These are phyloP conservation scores for Trichoderma sp. DNA, from an alignment of 2,329 filamentous ascomycete species.

Conservation along the genomic window DNA sequence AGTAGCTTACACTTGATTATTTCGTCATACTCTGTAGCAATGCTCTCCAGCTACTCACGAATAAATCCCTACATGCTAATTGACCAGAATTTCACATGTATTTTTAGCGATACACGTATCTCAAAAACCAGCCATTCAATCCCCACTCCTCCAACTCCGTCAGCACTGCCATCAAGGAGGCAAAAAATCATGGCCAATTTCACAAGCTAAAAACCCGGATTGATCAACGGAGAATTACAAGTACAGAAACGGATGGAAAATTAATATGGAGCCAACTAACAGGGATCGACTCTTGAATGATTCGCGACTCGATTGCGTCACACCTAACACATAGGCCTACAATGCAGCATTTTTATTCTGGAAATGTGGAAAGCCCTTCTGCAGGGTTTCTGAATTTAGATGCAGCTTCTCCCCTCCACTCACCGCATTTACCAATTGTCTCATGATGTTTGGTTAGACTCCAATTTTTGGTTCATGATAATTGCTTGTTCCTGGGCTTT, in stretches of 20 bases:
- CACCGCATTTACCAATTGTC: background rate
- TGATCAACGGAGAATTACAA: background rate
- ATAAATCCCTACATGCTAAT: background rate
- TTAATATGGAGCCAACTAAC: background rate
- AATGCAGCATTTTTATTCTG: background rate
- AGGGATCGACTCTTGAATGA: constrained; percentile 2
- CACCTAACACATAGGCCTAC: background rate
- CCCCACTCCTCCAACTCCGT: background rate
- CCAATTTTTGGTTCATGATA: background rate
- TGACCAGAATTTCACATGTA: background rate
- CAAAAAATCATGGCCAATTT: background rate
- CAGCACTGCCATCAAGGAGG: background rate
- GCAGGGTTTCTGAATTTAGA: background rate
- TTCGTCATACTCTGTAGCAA: background rate
- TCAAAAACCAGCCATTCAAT: background rate
- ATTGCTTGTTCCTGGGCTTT: background rate
- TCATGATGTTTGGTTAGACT: background rate
- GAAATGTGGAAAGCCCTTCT: background rate
- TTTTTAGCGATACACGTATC: background rate
- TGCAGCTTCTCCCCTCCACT: background rate
- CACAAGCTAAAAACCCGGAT: background rate
- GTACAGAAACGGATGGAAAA: background rate
- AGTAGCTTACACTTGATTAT: background rate
- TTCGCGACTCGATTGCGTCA: constrained; percentile 15
- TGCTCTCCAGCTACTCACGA: background rate